Evolutionary conservation across 2,329 filamentous ascomycete species (phyloP).

Genomic region (Beauveria bassiana): DNA sequence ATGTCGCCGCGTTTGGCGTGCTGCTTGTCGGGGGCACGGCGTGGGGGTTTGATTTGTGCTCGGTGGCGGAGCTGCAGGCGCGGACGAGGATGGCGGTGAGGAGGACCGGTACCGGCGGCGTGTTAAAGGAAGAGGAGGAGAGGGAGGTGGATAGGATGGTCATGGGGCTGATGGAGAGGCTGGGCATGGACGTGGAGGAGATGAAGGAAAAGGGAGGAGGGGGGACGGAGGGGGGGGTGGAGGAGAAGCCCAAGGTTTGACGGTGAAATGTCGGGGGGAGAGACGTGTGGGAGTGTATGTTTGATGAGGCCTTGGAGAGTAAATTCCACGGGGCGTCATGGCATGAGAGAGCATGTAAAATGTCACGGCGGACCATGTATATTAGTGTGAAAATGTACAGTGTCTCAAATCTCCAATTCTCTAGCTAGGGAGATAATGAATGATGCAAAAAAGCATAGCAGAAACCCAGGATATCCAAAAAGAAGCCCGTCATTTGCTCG

Average conservation of each 20-base stretch:
- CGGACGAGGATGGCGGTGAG: slow-evolving; percentile 36
- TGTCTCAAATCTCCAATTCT: background rate
- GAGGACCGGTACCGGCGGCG: slow-evolving; percentile 22
- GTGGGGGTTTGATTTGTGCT: slow-evolving; percentile 71
- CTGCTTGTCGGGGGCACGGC: slow-evolving; percentile 65
- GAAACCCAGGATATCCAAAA: background rate
- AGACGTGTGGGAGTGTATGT: background rate
- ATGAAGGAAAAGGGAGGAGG: slow-evolving; percentile 15
- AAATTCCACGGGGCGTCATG: too few species aligned
- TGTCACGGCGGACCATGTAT: background rate
- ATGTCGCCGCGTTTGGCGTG: slow-evolving; percentile 68
- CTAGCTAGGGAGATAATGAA: background rate
- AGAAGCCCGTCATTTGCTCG: background rate
- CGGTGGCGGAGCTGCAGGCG: slow-evolving; percentile 54
- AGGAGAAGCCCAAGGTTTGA: background rate
- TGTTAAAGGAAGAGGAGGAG: slow-evolving; percentile 41
- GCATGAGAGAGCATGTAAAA: background rate
- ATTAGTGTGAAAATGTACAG: slow-evolving; percentile 8
- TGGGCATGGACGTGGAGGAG: slow-evolving; percentile 25
- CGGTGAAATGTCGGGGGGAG: background rate
- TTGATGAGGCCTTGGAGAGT: too few species aligned
- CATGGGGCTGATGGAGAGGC: slow-evolving; percentile 47
- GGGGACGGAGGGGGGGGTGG: background rate
- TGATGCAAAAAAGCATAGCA: background rate
- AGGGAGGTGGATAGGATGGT: slow-evolving; percentile 55